A percentile compares a stretch with the other conserved stretches of the same genome.
These are phyloP conservation scores for Letharia columbiana DNA, from an alignment of 495 filamentous ascomycete genomes.

Conservation along the genomic window DNA sequence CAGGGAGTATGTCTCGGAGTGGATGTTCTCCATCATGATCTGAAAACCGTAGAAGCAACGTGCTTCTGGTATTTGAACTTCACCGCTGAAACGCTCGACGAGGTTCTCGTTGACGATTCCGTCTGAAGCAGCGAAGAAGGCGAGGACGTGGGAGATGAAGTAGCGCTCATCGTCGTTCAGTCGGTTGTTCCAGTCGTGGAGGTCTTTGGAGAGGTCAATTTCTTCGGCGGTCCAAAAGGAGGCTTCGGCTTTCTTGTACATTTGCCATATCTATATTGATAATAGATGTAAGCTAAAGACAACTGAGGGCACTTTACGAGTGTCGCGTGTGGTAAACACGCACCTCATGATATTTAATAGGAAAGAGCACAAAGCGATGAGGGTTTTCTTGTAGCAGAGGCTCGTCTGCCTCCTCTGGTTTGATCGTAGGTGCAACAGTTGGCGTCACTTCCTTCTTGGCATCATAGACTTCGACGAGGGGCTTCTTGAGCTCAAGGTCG, in stretches of 20 bases:
- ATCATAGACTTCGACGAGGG: slow-evolving; percentile 31
- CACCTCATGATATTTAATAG: slow-evolving; percentile 99
- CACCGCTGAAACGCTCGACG: slow-evolving; percentile 91
- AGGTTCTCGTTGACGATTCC: slow-evolving; percentile 99
- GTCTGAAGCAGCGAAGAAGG: slow-evolving; percentile 99
- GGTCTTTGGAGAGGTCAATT: slow-evolving; percentile 97
- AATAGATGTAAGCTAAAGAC: slow-evolving; percentile 20
- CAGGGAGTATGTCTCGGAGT: slow-evolving; percentile 98
- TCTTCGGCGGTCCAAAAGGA: slow-evolving; percentile 99
- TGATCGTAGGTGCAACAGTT: slow-evolving; percentile 51
- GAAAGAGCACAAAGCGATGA: slow-evolving; percentile 93
- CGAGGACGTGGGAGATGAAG: slow-evolving; percentile 97
- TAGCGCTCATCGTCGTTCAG: slow-evolving; percentile 94
- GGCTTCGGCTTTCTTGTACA: slow-evolving; percentile 99
- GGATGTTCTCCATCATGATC: slow-evolving; percentile 99
- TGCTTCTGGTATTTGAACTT: slow-evolving; percentile 95
- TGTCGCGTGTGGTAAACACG: slow-evolving; percentile 50
- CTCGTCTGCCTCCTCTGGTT: slow-evolving; percentile 69
- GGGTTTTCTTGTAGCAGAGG: slow-evolving; percentile 93
- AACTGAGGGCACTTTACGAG: slow-evolving; percentile 58
- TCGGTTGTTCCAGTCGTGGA: slow-evolving; percentile 97
- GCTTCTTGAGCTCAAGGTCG: slow-evolving; percentile 46
- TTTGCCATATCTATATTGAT: slow-evolving; percentile 83
- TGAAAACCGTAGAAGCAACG: slow-evolving; percentile 99
- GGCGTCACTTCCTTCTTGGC: slow-evolving; percentile 42